phyloP scores from a whole-genome alignment of 495 filamentous ascomycete species.

The Astrothelium subdiscretum region DNA sequence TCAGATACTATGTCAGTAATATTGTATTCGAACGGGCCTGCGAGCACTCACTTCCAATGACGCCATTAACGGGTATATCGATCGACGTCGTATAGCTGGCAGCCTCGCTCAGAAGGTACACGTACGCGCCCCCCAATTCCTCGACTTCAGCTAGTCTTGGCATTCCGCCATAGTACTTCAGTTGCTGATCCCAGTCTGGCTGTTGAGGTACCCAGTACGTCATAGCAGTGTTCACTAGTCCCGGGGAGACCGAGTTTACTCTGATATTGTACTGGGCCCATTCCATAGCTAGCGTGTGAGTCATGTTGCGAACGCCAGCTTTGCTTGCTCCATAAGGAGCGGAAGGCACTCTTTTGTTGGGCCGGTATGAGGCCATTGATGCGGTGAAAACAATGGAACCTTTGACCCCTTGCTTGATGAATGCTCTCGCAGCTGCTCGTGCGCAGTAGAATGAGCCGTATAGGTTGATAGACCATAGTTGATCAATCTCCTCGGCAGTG shows the following conservation, averaged over 20 bases:
- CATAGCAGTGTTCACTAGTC: conserved; percentile 15
- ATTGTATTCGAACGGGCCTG: not conserved
- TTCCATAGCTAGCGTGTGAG: conserved; percentile 13
- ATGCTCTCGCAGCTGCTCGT: conserved; percentile 13
- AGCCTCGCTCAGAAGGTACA: conserved; percentile 14
- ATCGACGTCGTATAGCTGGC: conserved; percentile 16
- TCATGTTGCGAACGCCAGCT: conserved; percentile 13
- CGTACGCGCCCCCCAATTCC: conserved; percentile 14
- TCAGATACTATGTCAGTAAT: not conserved
- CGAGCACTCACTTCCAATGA: conserved; percentile 12
- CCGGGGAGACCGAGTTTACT: conserved; percentile 13
- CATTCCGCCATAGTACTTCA: conserved; percentile 18
- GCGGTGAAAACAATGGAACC: conserved; percentile 15
- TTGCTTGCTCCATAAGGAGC: conserved; percentile 14
- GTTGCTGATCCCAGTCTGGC: conserved; percentile 18
- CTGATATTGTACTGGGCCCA: conserved; percentile 16
- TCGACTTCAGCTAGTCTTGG: conserved; percentile 12
- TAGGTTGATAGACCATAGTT: conserved; percentile 14
- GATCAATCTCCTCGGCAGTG: conserved; percentile 15
- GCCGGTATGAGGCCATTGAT: conserved; percentile 10
- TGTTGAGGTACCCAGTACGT: conserved; percentile 15
- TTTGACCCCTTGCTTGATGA: conserved; percentile 11
- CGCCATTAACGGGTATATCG: conserved; percentile 17
- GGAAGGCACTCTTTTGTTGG: conserved; percentile 12
- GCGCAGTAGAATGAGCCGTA: conserved; percentile 14